Base-by-base conservation (phyloP, 495 filamentous ascomycete genomes). In the Neurospora sp. region DNA sequence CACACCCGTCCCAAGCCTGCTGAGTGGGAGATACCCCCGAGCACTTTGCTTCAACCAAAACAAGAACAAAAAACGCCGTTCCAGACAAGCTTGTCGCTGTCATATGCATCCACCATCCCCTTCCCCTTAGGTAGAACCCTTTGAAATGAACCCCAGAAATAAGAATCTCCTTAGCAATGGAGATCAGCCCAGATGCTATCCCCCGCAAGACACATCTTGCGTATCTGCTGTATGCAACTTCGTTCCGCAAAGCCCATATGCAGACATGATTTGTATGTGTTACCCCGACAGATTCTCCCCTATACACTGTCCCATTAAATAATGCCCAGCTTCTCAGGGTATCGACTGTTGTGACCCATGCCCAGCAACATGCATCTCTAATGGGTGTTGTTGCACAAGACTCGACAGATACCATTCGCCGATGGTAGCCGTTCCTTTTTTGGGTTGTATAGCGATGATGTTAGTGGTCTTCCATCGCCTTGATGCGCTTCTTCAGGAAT, bases 401-500 rank as follows among this genome's bases (percentile, higher is more conserved):
- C 6, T 18, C 27, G 27, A 65, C 53, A 65, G 7, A 65, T 65
- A 65, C 27, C 27, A 35, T 65, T 53, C 45, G 22, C 16, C 27
- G 40, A n/a, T 27, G 40, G 18, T 37, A 7, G 68, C 38, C 22
- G 40, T 20, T 27, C 20, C 27, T 65, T 65, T 53, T 27, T 65
- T 65, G 53, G 27, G 53, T 16, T 65, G 53, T 18, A 7, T 65
- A 35, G 27, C 27, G 53, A 14, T 16, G 7, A 65, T 8, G 53
- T 45, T 48, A 75, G 8, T 70, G 45, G 45, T 86, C 83, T 68
- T 89, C 83, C 71, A 90, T 79, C 12, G 82, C 80, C 81, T 91
- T 90, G 82, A 91, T 88, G 72, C 84, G 83, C 79, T 91, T 91
- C 87, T 93, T 94, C 71, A 92, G 81, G 76, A 90, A 89, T 81